Evolutionary conservation across 2,329 filamentous ascomycete genomes (phyloP), one percentile per base, ranked within the genome.

Genomic region (Gnomoniopsis sp.): DNA sequence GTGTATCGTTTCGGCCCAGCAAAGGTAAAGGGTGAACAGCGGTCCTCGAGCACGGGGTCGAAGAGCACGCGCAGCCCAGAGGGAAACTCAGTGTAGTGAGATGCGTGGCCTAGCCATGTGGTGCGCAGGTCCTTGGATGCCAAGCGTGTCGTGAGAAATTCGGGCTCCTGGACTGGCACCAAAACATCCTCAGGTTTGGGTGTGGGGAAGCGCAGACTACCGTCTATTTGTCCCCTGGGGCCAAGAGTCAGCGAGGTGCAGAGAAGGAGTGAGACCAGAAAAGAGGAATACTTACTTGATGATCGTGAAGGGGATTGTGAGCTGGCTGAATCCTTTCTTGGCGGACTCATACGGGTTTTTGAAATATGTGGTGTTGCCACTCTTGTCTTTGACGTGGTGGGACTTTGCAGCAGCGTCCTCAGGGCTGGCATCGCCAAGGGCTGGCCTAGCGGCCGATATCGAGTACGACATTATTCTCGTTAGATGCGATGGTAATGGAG

Each of bases 41-140:
- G 86, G 63, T 91, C 86, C 70, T 93, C 91, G 65, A 97, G 96
- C 36, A 97, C 93, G 1, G 93, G 93, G 69, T 97, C 93, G 71
- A 96, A 97, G 3, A 98, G 83, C 3, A 96, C 91, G 56, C 93
- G 87, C 55, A 98, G 79, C 1, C 93, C 93, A 15, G 84, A 82
- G 1, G 92, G 91, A 67, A 93, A 97, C 72, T 97, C 93, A 65
- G 96, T 85, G 68, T 91, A 93, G 77, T 92, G 96, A 77, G 92
- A 96, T 3, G 93, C 93, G 72, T 98, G 93, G 38, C 93, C 93
- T 2, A 98, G 85, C 93, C 93, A 97, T 44, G 93, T 98, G 36
- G 93, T 90, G 55, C 92, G 86, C 23, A 98, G 81, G 44, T 82
- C 79, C 19, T 73, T 67, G 14, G 74, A 75, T 14, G 81, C 83